These are phyloP conservation scores for Calonectria fujianensis DNA, from an alignment of 2,329 filamentous ascomycete genomes.

Conservation along the genomic window DNA sequence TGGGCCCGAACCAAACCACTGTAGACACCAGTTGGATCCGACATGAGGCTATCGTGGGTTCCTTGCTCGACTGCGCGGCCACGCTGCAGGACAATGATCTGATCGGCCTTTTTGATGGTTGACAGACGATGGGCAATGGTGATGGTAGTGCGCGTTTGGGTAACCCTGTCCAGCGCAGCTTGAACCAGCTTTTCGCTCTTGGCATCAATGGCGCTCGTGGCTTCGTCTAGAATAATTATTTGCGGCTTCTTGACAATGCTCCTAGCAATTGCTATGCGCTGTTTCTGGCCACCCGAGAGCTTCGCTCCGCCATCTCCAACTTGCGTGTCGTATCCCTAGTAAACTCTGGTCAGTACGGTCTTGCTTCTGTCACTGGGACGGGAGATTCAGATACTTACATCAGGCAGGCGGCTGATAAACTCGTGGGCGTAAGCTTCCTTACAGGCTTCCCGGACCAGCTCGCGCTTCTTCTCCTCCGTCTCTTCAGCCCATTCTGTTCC, in stretches of 20 bases:
- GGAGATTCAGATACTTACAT: background rate
- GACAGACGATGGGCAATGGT: slow-evolving; percentile 79
- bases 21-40: slow-evolving; percentile 61
- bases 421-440: slow-evolving; percentile 71
- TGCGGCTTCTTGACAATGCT: slow-evolving; percentile 72
- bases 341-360: background rate
- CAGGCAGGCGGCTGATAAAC: slow-evolving; percentile 70
- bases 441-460: slow-evolving; percentile 68
- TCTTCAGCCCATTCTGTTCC: slow-evolving; percentile 61
- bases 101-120: slow-evolving; percentile 77
- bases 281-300: slow-evolving; percentile 73
- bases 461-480: slow-evolving; percentile 62
- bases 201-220: slow-evolving; percentile 73
- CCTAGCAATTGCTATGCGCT: slow-evolving; percentile 73
- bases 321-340: slow-evolving; percentile 66
- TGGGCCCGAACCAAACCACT: slow-evolving; percentile 52
- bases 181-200: slow-evolving; percentile 66
- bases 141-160: slow-evolving; percentile 74
- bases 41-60: slow-evolving; percentile 75
- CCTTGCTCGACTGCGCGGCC: slow-evolving; percentile 78
- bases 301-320: slow-evolving; percentile 75
- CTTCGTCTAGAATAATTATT: slow-evolving; percentile 81
- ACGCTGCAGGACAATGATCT: slow-evolving; percentile 78
- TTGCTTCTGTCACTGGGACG: too few relatives aligned
- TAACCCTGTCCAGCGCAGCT: slow-evolving; percentile 61